Percentiles rank a stretch among this genome's conserved stretches.
These are phyloP conservation scores for Calonectria fujianensis DNA, from an alignment of 2,329 filamentous ascomycete genomes.

Conservation along the genomic window DNA sequence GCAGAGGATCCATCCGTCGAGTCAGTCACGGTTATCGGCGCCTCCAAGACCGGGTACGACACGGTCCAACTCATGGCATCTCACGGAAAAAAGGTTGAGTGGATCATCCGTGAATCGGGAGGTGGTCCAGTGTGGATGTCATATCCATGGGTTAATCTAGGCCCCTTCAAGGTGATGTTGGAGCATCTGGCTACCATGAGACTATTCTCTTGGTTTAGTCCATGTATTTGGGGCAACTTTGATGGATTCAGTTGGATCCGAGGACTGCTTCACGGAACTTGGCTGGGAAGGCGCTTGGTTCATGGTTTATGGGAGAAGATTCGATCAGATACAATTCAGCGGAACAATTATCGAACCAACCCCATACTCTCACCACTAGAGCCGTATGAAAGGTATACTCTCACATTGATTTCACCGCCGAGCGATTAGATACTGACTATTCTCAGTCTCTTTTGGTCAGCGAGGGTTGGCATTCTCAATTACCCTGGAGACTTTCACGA, in stretches of 20 bases:
- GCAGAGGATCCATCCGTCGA: not conserved
- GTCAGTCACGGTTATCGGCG: constrained; percentile 4
- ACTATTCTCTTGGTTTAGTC: constrained; percentile 11
- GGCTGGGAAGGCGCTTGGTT: not conserved
- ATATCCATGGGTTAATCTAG: constrained; percentile 19
- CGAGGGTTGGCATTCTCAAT: constrained; percentile 18
- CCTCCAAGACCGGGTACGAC: constrained; percentile 22
- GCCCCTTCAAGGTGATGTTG: not conserved
- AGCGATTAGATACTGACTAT: not conserved
- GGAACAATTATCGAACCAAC: constrained; percentile 10
- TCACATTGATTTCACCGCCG: not conserved
- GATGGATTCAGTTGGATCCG: constrained; percentile 14
- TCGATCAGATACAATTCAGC: constrained; percentile 7
- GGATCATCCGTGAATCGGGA: constrained; percentile 21
- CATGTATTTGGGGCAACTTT: constrained; percentile 5
- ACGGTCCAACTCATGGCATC: constrained; percentile 19
- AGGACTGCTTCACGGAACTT: not conserved
- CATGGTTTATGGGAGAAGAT: constrained; percentile 15
- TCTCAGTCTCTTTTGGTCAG: not conserved
- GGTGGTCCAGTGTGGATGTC: constrained; percentile 31
- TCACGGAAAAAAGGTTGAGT: constrained; percentile 23
- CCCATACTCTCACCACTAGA: not conserved
- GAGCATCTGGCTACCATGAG: constrained; percentile 15
- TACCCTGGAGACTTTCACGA: constrained; percentile 14
- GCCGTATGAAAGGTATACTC: not conserved